Evolutionary conservation across 2,329 filamentous ascomycete genomes (phyloP).

Genomic region (Talaromyces sp.): DNA sequence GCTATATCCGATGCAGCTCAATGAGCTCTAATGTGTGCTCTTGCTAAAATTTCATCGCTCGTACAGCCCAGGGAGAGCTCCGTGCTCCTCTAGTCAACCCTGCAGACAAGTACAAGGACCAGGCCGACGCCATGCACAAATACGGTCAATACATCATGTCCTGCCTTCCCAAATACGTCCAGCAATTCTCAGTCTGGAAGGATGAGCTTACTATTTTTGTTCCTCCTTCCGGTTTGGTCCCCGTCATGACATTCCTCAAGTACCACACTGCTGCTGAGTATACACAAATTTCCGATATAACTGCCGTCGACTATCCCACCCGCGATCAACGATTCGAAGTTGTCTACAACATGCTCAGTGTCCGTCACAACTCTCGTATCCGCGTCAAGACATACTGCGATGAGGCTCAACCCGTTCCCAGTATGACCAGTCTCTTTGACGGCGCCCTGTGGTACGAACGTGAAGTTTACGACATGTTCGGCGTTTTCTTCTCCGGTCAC

Average conservation of each 20-base stretch:
- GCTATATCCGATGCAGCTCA: not conserved
- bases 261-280: constrained; percentile 97
- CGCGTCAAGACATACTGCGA: constrained; percentile 98
- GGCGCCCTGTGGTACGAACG: constrained; percentile 99
- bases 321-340: constrained; percentile 94
- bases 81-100: constrained; percentile 81
- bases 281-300: constrained; percentile 88
- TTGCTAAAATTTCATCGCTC: not conserved
- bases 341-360: constrained; percentile 93
- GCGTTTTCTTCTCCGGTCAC: constrained; percentile 93
- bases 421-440: constrained; percentile 78
- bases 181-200: constrained; percentile 99
- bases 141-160: constrained; percentile 97
- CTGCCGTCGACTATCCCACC: constrained; percentile 91
- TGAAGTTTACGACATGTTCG: constrained; percentile 95
- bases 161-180: constrained; percentile 93
- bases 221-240: constrained; percentile 77
- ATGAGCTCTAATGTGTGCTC: not conserved
- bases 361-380: constrained; percentile 94
- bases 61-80: constrained; percentile 54
- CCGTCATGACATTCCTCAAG: constrained; percentile 91
- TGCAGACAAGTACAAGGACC: constrained; percentile 84
- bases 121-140: constrained; percentile 80
- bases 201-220: constrained; percentile 96
- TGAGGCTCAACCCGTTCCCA: constrained; percentile 88